Conservation (phyloP, 1,284 basidiomycete species). For the Sparassis latifolia region DNA sequence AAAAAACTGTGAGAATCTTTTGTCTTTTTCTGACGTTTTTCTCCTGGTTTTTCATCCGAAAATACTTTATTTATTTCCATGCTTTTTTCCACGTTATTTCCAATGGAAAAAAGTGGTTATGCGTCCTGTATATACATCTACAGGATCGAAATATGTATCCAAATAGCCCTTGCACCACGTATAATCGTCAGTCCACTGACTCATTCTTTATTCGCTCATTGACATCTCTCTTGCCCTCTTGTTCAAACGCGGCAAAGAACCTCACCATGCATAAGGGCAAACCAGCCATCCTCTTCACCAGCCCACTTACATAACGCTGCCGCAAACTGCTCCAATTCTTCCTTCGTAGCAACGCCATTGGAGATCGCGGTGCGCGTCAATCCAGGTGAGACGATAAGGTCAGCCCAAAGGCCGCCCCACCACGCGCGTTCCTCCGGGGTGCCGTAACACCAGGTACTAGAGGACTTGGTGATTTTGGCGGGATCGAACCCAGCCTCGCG, state of each 20-base stretch:
- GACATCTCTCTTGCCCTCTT: no score
- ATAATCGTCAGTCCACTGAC: no score
- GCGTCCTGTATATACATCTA: no score
- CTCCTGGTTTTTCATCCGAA: no score
- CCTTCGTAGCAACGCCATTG: conserved; percentile 21
- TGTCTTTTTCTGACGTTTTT: no score
- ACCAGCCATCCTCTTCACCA: conserved; percentile 29
- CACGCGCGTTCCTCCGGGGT: conserved; percentile 28
- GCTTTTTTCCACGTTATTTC: no score
- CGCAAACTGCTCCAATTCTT: conserved; percentile 20
- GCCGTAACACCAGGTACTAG: conserved; percentile 29
- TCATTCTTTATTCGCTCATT: no score
- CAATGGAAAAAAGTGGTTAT: no score
- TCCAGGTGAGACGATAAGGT: conserved; percentile 24
- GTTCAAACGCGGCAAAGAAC: conserved; percentile 8
- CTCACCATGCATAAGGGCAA: conserved; percentile 29
- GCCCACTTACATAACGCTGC: conserved; percentile 26
- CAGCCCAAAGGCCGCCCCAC: conserved; percentile 30
- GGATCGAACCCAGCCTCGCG: conserved; percentile 24
- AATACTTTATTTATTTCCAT: no score
- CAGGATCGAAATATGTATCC: no score
- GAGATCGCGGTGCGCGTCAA: conserved; percentile 24
- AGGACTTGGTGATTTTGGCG: conserved; percentile 19
- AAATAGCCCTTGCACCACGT: no score
- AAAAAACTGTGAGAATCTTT: no score